Base-by-base conservation (phyloP, 805 yeast genomes). In the Cyberlindnera galapagoensis region DNA sequence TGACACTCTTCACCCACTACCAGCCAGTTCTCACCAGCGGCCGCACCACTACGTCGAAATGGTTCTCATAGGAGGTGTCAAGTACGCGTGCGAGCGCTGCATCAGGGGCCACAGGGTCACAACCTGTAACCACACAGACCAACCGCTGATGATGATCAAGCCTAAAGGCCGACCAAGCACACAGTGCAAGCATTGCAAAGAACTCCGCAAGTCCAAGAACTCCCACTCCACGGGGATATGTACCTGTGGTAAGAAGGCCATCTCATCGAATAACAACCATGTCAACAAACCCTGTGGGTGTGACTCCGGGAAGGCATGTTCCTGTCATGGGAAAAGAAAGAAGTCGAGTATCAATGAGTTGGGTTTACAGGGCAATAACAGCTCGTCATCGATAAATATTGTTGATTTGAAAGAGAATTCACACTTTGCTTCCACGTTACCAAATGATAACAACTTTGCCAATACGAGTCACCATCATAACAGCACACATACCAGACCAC, bases 111-210 rank as follows among this genome's bases (percentile, higher is more conserved):
- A 92, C 53, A 67, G 98, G 33, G 98, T 90, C 28, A 83, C 96
- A 2, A 76, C 94, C 3, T 92, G 98, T 59, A 78, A 80, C 27
- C 98, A 92, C 56, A 76, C 88, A 0, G 95, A 92, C 45, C 85
- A 84, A 51, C 94, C 94, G 5, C 63, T 92, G 45, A 80, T 83
- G 54, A 81, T 81, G 83, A 90, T 92, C 56, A 92, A 92, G 53
- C 96, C 95, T 12, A 92, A 92, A 54, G 98, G 98, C 4, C 67
- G 98, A 35, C 98, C 98, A 1, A 77, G 95, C 1, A 79, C 95
- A 2, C 95, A 87, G 51, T 90, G 97, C 51, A 65, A 70, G 23
- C 94, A 83, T 52, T 90, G 95, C 54, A 76, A 86, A 41, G 85
- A 80, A 36, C 71, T 78, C 44, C 63, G 95, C 22, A 78, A 76